phyloP scores from a whole-genome alignment of 345 rosid species.

The Murraya koenigii region DNA sequence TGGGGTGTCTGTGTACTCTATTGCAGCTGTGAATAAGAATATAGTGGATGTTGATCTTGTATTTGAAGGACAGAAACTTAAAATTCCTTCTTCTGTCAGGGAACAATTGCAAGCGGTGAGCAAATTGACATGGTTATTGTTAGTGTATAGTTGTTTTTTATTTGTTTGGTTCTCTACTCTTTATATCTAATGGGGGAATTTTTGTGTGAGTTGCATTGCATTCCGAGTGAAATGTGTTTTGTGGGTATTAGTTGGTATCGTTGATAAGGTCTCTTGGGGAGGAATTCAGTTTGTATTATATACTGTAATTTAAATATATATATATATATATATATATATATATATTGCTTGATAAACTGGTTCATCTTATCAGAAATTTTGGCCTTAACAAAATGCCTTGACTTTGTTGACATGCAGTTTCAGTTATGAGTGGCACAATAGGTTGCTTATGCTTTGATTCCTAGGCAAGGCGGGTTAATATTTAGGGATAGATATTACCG shows the following conservation, averaged over 20 bases:
- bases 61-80: conserved; percentile 27
- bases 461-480: too few relatives aligned
- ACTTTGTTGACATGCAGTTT: neutral
- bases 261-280: neutral
- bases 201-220: neutral
- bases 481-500: too few relatives aligned
- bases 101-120: conserved; percentile 19
- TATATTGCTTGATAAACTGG: neutral
- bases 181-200: neutral
- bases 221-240: neutral
- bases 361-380: neutral
- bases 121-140: neutral
- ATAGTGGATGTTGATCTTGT: conserved; percentile 22
- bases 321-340: neutral
- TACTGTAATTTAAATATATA: neutral
- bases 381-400: neutral
- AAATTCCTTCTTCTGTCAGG: conserved; percentile 15
- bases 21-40: conserved; percentile 16
- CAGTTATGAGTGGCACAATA: neutral
- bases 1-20: conserved; percentile 24
- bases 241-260: neutral
- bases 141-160: neutral
- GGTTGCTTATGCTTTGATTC: neutral
- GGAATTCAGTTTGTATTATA: neutral
- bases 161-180: neutral